A percentile compares a stretch with the other conserved stretches of the same genome.
These are phyloP conservation scores for Candida oleophila DNA, from an alignment of 805 yeast species.

Conservation along the genomic window DNA sequence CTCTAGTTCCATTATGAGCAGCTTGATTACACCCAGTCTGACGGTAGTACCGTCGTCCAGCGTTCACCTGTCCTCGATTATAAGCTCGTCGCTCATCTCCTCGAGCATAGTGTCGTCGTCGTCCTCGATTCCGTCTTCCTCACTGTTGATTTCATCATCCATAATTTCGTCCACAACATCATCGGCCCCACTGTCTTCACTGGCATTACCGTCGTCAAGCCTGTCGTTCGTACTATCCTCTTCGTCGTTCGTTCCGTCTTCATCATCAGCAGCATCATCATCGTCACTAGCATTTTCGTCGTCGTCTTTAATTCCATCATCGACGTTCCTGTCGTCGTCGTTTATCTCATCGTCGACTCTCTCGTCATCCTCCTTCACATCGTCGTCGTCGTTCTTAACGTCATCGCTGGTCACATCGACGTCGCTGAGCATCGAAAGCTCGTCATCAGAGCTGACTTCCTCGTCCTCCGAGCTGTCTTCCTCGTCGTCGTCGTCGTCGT, in stretches of 20 bases:
- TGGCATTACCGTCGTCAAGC: slow-evolving; percentile 2
- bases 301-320: slow-evolving; percentile 5
- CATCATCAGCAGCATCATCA: slow-evolving; percentile 1
- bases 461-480: not conserved
- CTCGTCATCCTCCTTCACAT: slow-evolving; percentile 6
- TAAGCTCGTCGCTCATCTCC: slow-evolving; percentile 1
- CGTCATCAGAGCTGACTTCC: slow-evolving; percentile 1
- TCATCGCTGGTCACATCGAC: slow-evolving; percentile 6
- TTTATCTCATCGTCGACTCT: slow-evolving; percentile 6
- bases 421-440: slow-evolving; percentile 6
- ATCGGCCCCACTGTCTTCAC: slow-evolving; percentile 3
- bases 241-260: not conserved
- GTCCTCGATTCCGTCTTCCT: slow-evolving; percentile 2
- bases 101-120: slow-evolving; percentile 1
- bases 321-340: slow-evolving; percentile 6
- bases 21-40: not conserved
- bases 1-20: slow-evolving; percentile 1
- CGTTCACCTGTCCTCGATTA: not conserved
- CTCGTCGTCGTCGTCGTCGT: not conserved
- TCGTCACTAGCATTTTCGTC: slow-evolving; percentile 3
- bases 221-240: slow-evolving; percentile 7
- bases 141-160: slow-evolving; percentile 2
- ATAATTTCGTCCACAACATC: slow-evolving; percentile 5
- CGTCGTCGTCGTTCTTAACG: slow-evolving; percentile 2
- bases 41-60: slow-evolving; percentile 1